Evolutionary conservation across 108 stramenopile genomes (phyloP).

Genomic region (Cyclotella choctawhatcheeana): DNA sequence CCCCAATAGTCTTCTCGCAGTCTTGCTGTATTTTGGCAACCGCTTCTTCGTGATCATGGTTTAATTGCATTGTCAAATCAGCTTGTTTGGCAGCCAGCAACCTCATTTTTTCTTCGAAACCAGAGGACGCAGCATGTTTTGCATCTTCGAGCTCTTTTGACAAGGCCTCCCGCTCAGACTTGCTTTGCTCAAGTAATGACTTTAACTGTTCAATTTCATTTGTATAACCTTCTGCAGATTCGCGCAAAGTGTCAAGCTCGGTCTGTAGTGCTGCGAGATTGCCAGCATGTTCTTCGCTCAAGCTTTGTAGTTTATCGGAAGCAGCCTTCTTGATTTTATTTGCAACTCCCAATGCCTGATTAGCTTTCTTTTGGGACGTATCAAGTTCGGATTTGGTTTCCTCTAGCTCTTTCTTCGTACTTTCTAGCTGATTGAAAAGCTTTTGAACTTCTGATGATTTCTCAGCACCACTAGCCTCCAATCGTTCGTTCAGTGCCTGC

Average conservation of each 20-base stretch:
- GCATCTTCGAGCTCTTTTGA: slow-evolving; percentile 26
- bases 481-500: neutral
- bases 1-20: slow-evolving; percentile 22
- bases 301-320: slow-evolving; percentile 27
- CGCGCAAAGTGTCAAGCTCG: slow-evolving; percentile 21
- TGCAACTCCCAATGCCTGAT: slow-evolving; percentile 47
- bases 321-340: slow-evolving; percentile 60
- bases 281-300: slow-evolving; percentile 44
- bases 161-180: slow-evolving; percentile 8
- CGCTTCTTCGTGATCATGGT: slow-evolving; percentile 32
- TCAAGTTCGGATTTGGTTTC: slow-evolving; percentile 40
- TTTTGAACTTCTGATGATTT: neutral
- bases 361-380: slow-evolving; percentile 35
- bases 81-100: slow-evolving; percentile 43
- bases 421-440: slow-evolving; percentile 19
- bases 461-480: no score
- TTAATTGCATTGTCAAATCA: slow-evolving; percentile 31
- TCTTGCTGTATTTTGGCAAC: slow-evolving; percentile 29
- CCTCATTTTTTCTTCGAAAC: slow-evolving; percentile 36
- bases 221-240: slow-evolving; percentile 11
- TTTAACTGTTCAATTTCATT: slow-evolving; percentile 25
- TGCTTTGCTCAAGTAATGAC: slow-evolving; percentile 27
- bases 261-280: slow-evolving; percentile 22
- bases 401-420: slow-evolving; percentile 47
- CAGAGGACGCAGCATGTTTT: slow-evolving; percentile 18